Evolutionary conservation across 78 protist species (phyloP).

Genomic region (Speleostelium caveatum): DNA sequence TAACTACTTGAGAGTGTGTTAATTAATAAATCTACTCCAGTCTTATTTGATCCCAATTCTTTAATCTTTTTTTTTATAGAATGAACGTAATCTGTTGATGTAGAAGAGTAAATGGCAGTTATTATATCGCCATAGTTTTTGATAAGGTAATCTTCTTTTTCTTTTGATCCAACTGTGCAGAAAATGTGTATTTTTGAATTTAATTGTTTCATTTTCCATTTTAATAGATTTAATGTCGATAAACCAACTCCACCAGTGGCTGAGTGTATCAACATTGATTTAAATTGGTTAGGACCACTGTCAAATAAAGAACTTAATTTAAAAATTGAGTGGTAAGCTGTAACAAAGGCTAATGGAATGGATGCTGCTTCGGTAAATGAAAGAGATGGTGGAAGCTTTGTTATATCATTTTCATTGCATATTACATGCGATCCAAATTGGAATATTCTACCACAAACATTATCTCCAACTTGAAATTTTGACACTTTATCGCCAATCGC

Average conservation of each 20-base stretch:
- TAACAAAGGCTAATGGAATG: not conserved
- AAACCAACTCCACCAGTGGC: conserved; percentile 42
- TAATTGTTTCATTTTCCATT: no score
- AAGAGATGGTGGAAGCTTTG: not conserved
- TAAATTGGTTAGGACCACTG: not conserved
- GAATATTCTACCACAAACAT: conserved; percentile 13
- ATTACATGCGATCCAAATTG: not conserved
- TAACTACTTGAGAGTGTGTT: not conserved
- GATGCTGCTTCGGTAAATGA: conserved; percentile 10
- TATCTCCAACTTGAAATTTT: conserved; percentile 14
- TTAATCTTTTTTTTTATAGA: not conserved
- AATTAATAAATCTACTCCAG: conserved; percentile 68
- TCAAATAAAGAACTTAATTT: not conserved
- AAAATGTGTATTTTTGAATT: not conserved
- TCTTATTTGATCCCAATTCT: conserved; percentile 3
- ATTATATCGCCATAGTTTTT: conserved; percentile 18
- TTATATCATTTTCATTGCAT: not conserved
- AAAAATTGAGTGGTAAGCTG: not conserved
- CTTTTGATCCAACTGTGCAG: conserved; percentile 31
- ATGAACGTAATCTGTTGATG: not conserved
- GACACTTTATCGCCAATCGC: not conserved
- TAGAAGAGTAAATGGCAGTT: conserved; percentile 1
- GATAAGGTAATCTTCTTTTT: conserved; percentile 28
- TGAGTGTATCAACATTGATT: not conserved
- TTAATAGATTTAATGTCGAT: not conserved